phyloP scores from a whole-genome alignment of 169 alveolate genomes.

The Plasmodium cynomolgi region DNA sequence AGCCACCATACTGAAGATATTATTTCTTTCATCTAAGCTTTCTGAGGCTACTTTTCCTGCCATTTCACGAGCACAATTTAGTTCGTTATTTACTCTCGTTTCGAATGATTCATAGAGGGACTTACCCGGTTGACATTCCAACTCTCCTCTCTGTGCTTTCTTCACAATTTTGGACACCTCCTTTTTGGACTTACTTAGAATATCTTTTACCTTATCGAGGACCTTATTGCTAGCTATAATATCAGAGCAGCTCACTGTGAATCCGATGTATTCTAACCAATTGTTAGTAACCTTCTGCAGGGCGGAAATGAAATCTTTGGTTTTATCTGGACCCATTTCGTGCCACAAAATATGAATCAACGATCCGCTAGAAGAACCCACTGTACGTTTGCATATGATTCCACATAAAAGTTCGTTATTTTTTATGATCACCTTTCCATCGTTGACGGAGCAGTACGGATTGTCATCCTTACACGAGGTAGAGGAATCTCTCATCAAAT shows the following conservation, averaged over 20 bases:
- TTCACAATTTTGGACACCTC: conserved; percentile 89
- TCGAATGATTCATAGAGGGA: conserved; percentile 98
- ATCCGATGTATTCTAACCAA: conserved; percentile 97
- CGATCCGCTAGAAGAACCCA: conserved; percentile 98
- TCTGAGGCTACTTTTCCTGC: conserved; percentile 93
- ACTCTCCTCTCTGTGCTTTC: conserved; percentile 95
- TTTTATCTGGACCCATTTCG: conserved; percentile 97
- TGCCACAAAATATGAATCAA: conserved; percentile 98
- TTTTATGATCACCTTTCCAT: conserved; percentile 92
- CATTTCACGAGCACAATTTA: conserved; percentile 97
- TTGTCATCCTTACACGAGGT: conserved; percentile 78
- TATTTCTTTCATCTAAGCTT: conserved; percentile 94
- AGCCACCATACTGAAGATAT: conserved; percentile 97
- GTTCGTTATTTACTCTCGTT: conserved; percentile 94
- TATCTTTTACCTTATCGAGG: conserved; percentile 90
- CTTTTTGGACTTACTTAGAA: conserved; percentile 88
- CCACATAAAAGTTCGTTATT: conserved; percentile 98
- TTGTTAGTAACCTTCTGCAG: conserved; percentile 96
- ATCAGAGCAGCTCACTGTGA: conserved; percentile 99
- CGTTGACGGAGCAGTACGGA: conserved; percentile 81
- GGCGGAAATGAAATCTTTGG: conserved; percentile 95
- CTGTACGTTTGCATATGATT: conserved; percentile 96
- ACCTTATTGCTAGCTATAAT: conserved; percentile 96
- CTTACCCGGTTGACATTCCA: conserved; percentile 99
- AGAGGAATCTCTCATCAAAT: conserved; percentile 75